phyloP scores from a whole-genome alignment of 805 yeast genomes.

The Tetrapisispora pingtungensis region DNA sequence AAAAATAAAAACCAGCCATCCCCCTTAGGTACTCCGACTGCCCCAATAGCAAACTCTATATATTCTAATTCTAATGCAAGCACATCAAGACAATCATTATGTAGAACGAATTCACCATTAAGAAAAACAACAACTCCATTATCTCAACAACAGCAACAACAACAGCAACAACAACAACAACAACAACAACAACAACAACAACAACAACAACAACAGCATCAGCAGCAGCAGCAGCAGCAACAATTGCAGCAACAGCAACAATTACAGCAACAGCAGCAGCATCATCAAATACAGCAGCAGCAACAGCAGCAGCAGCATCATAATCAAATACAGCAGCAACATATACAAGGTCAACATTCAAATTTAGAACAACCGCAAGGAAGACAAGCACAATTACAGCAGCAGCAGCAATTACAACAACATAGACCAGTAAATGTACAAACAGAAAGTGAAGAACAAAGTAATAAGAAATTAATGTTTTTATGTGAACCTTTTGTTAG shows the following conservation, averaged over 20 bases:
- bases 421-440: conserved; percentile 6
- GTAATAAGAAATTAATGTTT: conserved; percentile 39
- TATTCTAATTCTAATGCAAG: conserved; percentile 34
- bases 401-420: conserved; percentile 14
- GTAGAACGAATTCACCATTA: conserved; percentile 28
- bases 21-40: conserved; percentile 8
- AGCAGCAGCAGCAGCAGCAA: conserved; percentile 8
- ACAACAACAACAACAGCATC: conserved; percentile 15
- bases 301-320: conserved; percentile 9
- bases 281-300: conserved; percentile 2
- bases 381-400: background rate
- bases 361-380: conserved; percentile 6
- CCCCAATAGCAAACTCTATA: conserved; percentile 16
- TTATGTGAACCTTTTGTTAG: conserved; percentile 88
- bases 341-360: background rate
- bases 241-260: conserved; percentile 6
- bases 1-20: conserved; percentile 32
- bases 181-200: conserved; percentile 8
- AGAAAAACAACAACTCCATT: conserved; percentile 10
- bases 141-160: conserved; percentile 10
- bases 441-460: conserved; percentile 7
- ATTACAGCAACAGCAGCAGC: conserved; percentile 11
- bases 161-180: conserved; percentile 4
- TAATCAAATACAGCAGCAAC: conserved; percentile 1
- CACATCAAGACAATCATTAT: conserved; percentile 38